phyloP scores from a whole-genome alignment of 139 green algal species.

The Trebouxia sp. region DNA sequence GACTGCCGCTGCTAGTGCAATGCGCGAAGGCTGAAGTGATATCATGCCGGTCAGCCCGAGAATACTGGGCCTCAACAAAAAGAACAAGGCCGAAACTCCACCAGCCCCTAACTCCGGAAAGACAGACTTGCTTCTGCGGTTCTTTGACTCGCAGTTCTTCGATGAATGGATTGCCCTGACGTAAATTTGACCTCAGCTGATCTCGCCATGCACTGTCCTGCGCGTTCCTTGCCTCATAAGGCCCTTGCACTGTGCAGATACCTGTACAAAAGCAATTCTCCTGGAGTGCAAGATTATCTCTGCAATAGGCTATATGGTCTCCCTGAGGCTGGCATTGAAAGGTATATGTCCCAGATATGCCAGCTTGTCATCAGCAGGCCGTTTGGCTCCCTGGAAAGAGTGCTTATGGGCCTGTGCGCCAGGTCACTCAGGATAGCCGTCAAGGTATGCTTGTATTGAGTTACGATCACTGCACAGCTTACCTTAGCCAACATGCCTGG shows the following conservation, averaged over 20 bases:
- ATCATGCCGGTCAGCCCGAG: constrained; percentile 17
- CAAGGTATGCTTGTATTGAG: constrained; percentile 66
- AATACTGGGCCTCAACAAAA: constrained; percentile 1
- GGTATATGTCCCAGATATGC: constrained; percentile 88
- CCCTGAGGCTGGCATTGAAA: constrained; percentile 72
- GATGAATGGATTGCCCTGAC: constrained; percentile 86
- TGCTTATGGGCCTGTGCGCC: constrained; percentile 80
- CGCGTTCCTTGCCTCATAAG: too few species aligned
- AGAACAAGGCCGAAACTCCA: constrained; percentile 12
- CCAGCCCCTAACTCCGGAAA: constrained; percentile 37
- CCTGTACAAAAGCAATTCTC: constrained; percentile 71
- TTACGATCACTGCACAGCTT: too few species aligned
- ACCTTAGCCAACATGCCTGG: too few species aligned
- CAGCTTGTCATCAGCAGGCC: constrained; percentile 71
- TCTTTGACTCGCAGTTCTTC: constrained; percentile 87
- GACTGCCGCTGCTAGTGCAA: background rate
- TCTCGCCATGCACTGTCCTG: background rate
- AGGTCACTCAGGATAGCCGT: constrained; percentile 81
- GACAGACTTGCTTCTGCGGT: constrained; percentile 77
- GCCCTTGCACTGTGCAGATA: constrained; percentile 73
- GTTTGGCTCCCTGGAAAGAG: constrained; percentile 66
- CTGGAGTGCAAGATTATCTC: constrained; percentile 86
- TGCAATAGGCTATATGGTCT: constrained; percentile 87
- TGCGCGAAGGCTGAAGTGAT: background rate
- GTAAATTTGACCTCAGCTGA: constrained; percentile 40